These are phyloP conservation scores for Erodium trifolium DNA, from an alignment of 441 rosid genomes.

Conservation along the genomic window DNA sequence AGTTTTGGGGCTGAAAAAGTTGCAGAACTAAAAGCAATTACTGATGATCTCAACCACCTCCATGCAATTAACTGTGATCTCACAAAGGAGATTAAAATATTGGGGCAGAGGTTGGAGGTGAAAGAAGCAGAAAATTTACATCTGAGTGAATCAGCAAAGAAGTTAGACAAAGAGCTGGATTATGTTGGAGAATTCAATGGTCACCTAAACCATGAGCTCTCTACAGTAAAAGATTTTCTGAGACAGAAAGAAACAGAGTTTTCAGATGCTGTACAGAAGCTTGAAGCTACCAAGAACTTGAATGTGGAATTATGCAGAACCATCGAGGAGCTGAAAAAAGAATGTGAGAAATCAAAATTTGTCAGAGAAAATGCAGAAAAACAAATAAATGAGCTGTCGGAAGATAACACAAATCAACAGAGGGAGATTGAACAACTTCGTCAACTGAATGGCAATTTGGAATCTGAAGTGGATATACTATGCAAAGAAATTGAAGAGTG, in stretches of 20 bases:
- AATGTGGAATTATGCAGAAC: conserved; percentile 42
- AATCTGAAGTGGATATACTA: conserved; percentile 37
- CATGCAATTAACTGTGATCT: conserved; percentile 29
- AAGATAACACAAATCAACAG: conserved; percentile 33
- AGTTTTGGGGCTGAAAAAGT: conserved; percentile 54
- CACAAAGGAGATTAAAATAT: conserved; percentile 33
- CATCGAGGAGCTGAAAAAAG: conserved; percentile 54
- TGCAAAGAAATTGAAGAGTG: conserved; percentile 45
- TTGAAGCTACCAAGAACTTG: conserved; percentile 40
- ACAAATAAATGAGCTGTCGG: conserved; percentile 35
- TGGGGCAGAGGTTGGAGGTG: conserved; percentile 42
- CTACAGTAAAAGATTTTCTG: conserved; percentile 45
- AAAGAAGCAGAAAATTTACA: conserved; percentile 46
- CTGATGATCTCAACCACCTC: conserved; percentile 34
- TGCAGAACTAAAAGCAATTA: conserved; percentile 42
- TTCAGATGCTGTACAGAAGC: conserved; percentile 50
- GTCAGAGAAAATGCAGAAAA: conserved; percentile 32
- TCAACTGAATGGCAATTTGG: conserved; percentile 44
- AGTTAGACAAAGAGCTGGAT: conserved; percentile 45
- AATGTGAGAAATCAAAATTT: conserved; percentile 41
- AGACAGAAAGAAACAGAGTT: conserved; percentile 48
- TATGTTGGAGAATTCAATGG: conserved; percentile 46
- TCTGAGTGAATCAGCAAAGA: conserved; percentile 41
- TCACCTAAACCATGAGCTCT: conserved; percentile 44
- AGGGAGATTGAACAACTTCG: conserved; percentile 47